Evolutionary conservation across 768 basidiomycete species (phyloP).

Genomic region (Tylopilus subfusipes): DNA sequence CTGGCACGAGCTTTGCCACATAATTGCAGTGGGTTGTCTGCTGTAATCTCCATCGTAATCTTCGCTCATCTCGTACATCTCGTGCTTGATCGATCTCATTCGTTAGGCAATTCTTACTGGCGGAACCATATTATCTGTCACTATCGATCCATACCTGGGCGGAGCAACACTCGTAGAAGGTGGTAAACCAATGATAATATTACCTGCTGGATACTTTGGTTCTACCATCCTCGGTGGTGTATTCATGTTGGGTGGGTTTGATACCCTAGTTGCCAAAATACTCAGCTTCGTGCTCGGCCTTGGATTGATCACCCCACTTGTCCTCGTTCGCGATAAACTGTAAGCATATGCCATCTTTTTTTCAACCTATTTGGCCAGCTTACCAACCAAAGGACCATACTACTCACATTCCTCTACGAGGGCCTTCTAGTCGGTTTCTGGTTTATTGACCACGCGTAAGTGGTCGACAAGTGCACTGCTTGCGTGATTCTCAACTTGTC

Average conservation of each 20-base stretch:
- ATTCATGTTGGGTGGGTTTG: constrained; percentile 82
- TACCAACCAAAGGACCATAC: constrained; percentile 62
- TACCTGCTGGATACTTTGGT: constrained; percentile 79
- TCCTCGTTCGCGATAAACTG: constrained; percentile 88
- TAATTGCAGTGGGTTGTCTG: constrained; percentile 55
- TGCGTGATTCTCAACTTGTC: constrained; percentile 8
- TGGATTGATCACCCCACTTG: constrained; percentile 80
- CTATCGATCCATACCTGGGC: constrained; percentile 81
- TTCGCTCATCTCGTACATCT: constrained; percentile 3
- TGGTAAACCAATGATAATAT: constrained; percentile 66
- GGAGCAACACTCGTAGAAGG: constrained; percentile 65
- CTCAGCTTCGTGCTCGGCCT: constrained; percentile 88
- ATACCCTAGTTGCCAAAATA: constrained; percentile 88
- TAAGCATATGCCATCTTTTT: constrained; percentile 37
- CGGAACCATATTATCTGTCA: constrained; percentile 72
- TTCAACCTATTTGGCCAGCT: constrained; percentile 4
- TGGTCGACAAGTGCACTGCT: constrained; percentile 13
- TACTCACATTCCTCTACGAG: constrained; percentile 79
- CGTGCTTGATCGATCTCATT: neutral
- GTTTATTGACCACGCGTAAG: constrained; percentile 91
- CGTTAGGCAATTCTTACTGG: constrained; percentile 72
- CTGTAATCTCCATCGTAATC: constrained; percentile 1
- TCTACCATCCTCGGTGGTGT: constrained; percentile 78
- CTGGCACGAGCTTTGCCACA: constrained; percentile 86
- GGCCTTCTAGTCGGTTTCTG: constrained; percentile 88